Evolutionary conservation across 1,284 basidiomycete species (phyloP).

Genomic region (Mycosarcoma maydis): DNA sequence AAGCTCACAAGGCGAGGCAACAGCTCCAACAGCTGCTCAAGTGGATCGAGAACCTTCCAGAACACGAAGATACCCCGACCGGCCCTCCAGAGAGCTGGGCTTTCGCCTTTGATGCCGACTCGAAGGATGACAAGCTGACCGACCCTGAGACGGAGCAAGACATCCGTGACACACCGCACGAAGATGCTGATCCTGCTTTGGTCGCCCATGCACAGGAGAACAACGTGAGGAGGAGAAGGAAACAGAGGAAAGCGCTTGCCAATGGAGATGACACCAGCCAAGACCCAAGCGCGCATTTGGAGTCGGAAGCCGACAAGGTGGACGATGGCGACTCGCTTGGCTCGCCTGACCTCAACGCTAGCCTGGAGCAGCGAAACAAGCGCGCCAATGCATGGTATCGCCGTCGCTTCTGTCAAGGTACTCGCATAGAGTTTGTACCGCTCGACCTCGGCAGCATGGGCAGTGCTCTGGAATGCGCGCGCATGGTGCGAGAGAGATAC

Average conservation of each 20-base stretch:
- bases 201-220: constrained; percentile 47
- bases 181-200: constrained; percentile 53
- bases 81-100: constrained; percentile 51
- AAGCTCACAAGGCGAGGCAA: constrained; percentile 60
- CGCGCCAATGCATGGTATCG: constrained; percentile 57
- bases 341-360: constrained; percentile 32
- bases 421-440: constrained; percentile 62
- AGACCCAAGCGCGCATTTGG: constrained; percentile 1
- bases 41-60: constrained; percentile 54
- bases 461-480: constrained; percentile 60
- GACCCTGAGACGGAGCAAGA: constrained; percentile 41
- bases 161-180: constrained; percentile 49
- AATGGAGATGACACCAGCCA: constrained; percentile 21
- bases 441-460: constrained; percentile 65
- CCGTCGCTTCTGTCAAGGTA: constrained; percentile 57
- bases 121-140: constrained; percentile 45
- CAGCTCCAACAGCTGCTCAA: constrained; percentile 55
- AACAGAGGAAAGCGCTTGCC: constrained; percentile 40
- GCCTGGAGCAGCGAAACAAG: constrained; percentile 46
- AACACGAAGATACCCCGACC: constrained; percentile 50
- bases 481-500: constrained; percentile 54
- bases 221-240: constrained; percentile 40
- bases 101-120: constrained; percentile 29
- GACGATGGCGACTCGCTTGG: constrained; percentile 2
- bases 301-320: constrained; percentile 6